Conservation (phyloP, 164 flowering plant species). For the Vitis cinerea region DNA sequence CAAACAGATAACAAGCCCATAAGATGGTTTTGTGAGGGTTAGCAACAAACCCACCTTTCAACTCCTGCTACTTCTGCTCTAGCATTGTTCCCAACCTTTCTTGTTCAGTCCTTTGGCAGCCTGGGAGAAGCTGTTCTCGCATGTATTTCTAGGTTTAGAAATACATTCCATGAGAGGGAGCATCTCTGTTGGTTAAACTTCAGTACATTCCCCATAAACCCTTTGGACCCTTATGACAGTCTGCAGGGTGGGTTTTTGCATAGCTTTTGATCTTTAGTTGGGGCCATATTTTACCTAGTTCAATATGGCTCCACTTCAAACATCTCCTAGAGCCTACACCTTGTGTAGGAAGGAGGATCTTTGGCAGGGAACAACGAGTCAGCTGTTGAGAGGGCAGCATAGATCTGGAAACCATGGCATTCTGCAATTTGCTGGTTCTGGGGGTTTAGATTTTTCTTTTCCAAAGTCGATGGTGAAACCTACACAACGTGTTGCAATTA, state of each 20-base stretch:
- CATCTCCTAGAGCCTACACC: conserved; percentile 69
- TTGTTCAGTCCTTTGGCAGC: conserved; percentile 67
- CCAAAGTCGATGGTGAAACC: too few species aligned
- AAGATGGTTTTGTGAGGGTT: conserved; percentile 80
- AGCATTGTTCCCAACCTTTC: conserved; percentile 72
- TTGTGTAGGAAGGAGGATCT: conserved; percentile 78
- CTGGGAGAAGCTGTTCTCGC: conserved; percentile 77
- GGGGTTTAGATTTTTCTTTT: too few species aligned
- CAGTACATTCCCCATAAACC: conserved; percentile 72
- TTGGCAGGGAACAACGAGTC: conserved; percentile 28
- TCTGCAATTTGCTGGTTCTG: conserved; percentile 39
- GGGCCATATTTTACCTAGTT: conserved; percentile 75
- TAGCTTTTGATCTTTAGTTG: conserved; percentile 42
- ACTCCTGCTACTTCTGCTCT: conserved; percentile 83
- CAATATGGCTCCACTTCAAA: conserved; percentile 84
- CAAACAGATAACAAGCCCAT: conserved; percentile 33
- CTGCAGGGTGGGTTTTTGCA: not conserved
- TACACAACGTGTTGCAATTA: too few species aligned
- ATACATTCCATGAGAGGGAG: conserved; percentile 71
- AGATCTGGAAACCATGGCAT: conserved; percentile 83
- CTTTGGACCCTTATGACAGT: conserved; percentile 49
- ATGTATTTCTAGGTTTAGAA: conserved; percentile 82
- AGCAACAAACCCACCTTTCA: conserved; percentile 80
- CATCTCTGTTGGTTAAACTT: conserved; percentile 78
- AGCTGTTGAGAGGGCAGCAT: conserved; percentile 68